These are phyloP conservation scores for Rhodotorula sp. DNA, from an alignment of 1,284 basidiomycete genomes.

Conservation along the genomic window DNA sequence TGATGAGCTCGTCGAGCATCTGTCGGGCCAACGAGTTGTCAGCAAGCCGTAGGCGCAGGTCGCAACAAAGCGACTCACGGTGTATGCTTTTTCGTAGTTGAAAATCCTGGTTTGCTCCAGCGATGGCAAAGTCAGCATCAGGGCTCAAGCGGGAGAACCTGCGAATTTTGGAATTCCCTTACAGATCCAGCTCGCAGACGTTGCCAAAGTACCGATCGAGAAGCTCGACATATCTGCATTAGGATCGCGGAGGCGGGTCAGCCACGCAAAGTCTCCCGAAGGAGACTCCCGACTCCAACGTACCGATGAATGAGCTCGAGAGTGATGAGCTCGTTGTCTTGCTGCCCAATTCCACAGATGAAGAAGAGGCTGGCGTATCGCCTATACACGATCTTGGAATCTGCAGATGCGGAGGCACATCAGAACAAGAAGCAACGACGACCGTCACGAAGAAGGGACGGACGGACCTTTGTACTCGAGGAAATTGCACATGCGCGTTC, in stretches of 20 bases:
- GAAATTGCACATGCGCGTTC: constrained; percentile 99
- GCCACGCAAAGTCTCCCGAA: too few species aligned
- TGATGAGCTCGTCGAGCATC: constrained; percentile 97
- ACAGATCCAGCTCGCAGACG: constrained; percentile 95
- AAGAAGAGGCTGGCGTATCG: constrained; percentile 99
- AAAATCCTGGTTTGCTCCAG: constrained; percentile 66
- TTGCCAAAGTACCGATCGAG: constrained; percentile 99
- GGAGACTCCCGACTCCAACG: too few species aligned
- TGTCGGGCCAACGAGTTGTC: constrained; percentile 45
- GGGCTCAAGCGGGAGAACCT: too few species aligned
- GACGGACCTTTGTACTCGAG: constrained; percentile 92
- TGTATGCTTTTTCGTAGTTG: constrained; percentile 97
- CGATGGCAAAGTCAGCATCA: background rate
- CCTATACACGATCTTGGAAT: constrained; percentile 86
- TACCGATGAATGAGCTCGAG: constrained; percentile 91
- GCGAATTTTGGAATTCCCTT: constrained; percentile 42
- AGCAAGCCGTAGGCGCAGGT: background rate
- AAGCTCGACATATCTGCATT: constrained; percentile 80
- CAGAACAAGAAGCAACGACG: too few species aligned
- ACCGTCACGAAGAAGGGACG: too few species aligned
- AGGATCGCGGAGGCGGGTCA: background rate
- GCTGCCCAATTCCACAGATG: constrained; percentile 82
- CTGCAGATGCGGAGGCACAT: constrained; percentile 4
- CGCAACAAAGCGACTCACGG: constrained; percentile 56
- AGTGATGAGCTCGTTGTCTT: constrained; percentile 88